phyloP scores from a whole-genome alignment of 2,329 filamentous ascomycete species.

The Cercospora beticola region DNA sequence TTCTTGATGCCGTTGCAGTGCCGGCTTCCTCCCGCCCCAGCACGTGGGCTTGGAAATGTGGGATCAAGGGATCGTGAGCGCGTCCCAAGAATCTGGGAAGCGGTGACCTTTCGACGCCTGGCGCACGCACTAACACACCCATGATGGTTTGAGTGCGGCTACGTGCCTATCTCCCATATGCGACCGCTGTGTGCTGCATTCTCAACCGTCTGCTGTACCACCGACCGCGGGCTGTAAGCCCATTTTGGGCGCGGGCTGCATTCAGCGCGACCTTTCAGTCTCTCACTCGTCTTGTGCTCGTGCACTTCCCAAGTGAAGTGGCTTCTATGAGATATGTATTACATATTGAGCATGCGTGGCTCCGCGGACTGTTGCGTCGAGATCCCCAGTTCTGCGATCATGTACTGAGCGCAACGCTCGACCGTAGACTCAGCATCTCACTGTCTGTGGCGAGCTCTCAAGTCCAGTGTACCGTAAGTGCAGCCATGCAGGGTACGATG shows the following conservation, averaged over 20 bases:
- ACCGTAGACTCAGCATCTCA: not conserved
- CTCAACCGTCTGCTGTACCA: not conserved
- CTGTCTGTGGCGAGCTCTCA: not conserved
- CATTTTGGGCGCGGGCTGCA: not conserved
- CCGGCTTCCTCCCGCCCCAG: not conserved
- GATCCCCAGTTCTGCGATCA: not conserved
- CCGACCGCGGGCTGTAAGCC: not conserved
- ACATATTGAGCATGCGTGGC: not conserved
- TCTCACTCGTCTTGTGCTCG: not conserved
- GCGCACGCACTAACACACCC: not conserved
- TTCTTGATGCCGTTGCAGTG: not conserved
- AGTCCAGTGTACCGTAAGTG: not conserved
- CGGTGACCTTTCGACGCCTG: not conserved
- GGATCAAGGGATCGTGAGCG: not conserved
- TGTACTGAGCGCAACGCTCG: not conserved
- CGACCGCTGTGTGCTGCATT: not conserved
- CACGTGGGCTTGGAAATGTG: not conserved
- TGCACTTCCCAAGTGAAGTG: not conserved
- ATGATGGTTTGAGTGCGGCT: not conserved
- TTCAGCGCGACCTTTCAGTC: not conserved
- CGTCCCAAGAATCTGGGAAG: slow-evolving; percentile 1
- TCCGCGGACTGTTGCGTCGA: not conserved
- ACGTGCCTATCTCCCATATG: not conserved
- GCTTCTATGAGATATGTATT: not conserved
- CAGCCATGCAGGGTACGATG: not conserved